Percentiles rank a stretch among this genome's conserved stretches.
phyloP scores from a whole-genome alignment of 768 basidiomycete species.

The Agaricus blazei region DNA sequence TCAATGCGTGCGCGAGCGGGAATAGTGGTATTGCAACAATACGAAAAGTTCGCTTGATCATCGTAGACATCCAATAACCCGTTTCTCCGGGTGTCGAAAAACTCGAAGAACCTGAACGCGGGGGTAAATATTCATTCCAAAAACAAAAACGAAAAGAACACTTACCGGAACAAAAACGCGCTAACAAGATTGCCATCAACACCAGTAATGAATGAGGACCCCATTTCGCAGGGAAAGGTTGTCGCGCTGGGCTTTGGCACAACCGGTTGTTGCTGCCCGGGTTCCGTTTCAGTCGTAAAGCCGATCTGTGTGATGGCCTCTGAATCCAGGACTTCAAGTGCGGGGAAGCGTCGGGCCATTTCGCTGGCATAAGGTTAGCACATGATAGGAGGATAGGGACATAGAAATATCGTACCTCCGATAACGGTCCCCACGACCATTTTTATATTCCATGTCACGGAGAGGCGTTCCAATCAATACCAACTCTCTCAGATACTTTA shows the following conservation, averaged over 20 bases:
- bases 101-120: constrained; percentile 66
- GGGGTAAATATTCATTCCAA: constrained; percentile 6
- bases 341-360: constrained; percentile 73
- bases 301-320: constrained; percentile 74
- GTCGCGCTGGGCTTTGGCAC: constrained; percentile 50
- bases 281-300: constrained; percentile 58
- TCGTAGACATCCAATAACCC: constrained; percentile 72
- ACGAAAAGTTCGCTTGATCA: constrained; percentile 86
- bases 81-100: constrained; percentile 74
- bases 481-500: constrained; percentile 64
- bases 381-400: not conserved
- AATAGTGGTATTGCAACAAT: constrained; percentile 79
- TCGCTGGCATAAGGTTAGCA: constrained; percentile 45
- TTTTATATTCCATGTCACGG: constrained; percentile 51
- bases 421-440: constrained; percentile 58
- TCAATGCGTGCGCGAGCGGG: constrained; percentile 73
- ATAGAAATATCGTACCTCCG: constrained; percentile 46
- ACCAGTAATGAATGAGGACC: constrained; percentile 67
- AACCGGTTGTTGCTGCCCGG: constrained; percentile 40
- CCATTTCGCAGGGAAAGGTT: constrained; percentile 78
- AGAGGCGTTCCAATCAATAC: constrained; percentile 75
- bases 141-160: constrained; percentile 11
- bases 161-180: constrained; percentile 74
- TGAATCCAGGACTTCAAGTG: constrained; percentile 79
- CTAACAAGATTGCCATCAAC: constrained; percentile 65